Conservation (phyloP, 441 rosid genomes). For the Syzygium malaccense region DNA sequence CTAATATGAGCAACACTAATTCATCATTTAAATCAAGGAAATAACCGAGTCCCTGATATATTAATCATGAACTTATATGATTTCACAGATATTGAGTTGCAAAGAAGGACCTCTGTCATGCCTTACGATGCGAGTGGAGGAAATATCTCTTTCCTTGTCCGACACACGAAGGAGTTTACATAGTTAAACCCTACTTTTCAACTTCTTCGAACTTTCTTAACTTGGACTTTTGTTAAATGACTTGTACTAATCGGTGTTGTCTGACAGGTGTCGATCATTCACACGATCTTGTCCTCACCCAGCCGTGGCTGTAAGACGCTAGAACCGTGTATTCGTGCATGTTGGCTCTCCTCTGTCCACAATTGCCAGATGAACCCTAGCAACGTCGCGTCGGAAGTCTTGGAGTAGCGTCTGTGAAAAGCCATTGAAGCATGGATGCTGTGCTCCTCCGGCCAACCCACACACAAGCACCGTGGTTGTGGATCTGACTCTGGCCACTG, state of each 20-base stretch:
- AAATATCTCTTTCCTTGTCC: too few relatives aligned
- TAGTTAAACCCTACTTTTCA: neutral
- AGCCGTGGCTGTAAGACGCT: too few relatives aligned
- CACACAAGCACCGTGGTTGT: neutral
- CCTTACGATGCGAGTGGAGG: too few relatives aligned
- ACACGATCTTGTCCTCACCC: neutral
- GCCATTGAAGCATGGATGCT: neutral
- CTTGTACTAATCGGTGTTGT: neutral
- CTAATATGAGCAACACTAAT: neutral
- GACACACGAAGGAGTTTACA: too few relatives aligned
- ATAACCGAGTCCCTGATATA: neutral
- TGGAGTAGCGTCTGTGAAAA: neutral
- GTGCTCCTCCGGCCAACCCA: neutral
- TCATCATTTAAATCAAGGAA: neutral
- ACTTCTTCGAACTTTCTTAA: neutral
- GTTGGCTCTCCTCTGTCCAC: neutral
- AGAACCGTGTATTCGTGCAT: neutral
- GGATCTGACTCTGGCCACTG: neutral
- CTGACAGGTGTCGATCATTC: neutral
- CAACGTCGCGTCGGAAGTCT: neutral
- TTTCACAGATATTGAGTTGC: too few relatives aligned
- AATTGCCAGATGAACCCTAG: neutral
- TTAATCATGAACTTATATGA: neutral
- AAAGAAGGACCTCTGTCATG: too few relatives aligned
- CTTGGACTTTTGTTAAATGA: neutral